These are phyloP conservation scores for Coemansia umbellata DNA, from an alignment of 192 early-diverging fungal species.

Conservation along the genomic window DNA sequence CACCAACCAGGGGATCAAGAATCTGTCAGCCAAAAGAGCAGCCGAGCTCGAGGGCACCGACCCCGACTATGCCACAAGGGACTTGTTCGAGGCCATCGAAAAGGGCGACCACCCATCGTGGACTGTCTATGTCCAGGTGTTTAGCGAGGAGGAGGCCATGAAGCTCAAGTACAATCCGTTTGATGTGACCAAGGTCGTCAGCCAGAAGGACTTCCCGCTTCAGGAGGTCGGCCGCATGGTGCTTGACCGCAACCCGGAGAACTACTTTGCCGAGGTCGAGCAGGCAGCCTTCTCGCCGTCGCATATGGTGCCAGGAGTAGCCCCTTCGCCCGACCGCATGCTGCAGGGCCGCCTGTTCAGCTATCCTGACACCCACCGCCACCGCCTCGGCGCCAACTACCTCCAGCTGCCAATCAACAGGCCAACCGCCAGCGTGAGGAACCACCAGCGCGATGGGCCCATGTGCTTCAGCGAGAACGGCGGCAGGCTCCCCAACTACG, in stretches of 20 bases:
- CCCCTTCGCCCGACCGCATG: slow-evolving; percentile 62
- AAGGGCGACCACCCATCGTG: slow-evolving; percentile 63
- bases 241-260: slow-evolving; percentile 66
- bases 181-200: slow-evolving; percentile 66
- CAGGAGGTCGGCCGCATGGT: slow-evolving; percentile 66
- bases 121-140: slow-evolving; percentile 61
- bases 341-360: slow-evolving; percentile 71
- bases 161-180: slow-evolving; percentile 65
- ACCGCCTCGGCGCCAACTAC: slow-evolving; percentile 69
- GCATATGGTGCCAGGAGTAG: slow-evolving; percentile 66
- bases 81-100: slow-evolving; percentile 62
- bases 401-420: slow-evolving; percentile 68
- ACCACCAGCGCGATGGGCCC: slow-evolving; percentile 67
- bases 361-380: slow-evolving; percentile 68
- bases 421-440: slow-evolving; percentile 45
- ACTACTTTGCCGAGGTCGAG: slow-evolving; percentile 76
- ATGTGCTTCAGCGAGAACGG: slow-evolving; percentile 55
- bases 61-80: slow-evolving; percentile 59
- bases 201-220: slow-evolving; percentile 62
- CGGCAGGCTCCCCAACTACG: slow-evolving; percentile 60
- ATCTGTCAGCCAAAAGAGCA: slow-evolving; percentile 53
- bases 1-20: slow-evolving; percentile 61
- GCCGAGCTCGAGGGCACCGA: slow-evolving; percentile 48
- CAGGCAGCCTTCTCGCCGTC: slow-evolving; percentile 70
- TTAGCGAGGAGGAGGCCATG: slow-evolving; percentile 56